Evolutionary conservation across 495 filamentous ascomycete species (phyloP).

Genomic region (Penicillium longicatenatum): DNA sequence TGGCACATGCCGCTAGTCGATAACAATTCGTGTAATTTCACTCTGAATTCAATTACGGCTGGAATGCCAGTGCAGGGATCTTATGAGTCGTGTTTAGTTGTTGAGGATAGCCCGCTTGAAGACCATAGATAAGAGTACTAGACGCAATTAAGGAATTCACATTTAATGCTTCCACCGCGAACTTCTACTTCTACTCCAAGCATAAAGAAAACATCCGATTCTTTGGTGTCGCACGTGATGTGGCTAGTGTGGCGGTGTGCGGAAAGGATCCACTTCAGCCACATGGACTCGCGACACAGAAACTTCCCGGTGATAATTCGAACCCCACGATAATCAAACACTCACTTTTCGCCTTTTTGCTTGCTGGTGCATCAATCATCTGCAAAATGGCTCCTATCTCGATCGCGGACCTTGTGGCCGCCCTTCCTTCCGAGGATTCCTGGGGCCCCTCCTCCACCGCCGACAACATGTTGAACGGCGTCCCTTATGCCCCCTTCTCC

Average conservation of each 20-base stretch:
- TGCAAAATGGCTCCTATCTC: slow-evolving; percentile 56
- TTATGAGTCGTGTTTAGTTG: no score
- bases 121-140: no score
- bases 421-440: slow-evolving; percentile 64
- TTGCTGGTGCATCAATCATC: slow-evolving; percentile 22
- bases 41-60: no score
- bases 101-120: no score
- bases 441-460: slow-evolving; percentile 84
- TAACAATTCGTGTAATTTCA: no score
- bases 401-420: slow-evolving; percentile 59
- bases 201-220: no score
- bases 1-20: no score
- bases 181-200: no score
- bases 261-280: slow-evolving; percentile 24
- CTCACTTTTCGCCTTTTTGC: slow-evolving; percentile 18
- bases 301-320: slow-evolving; percentile 38
- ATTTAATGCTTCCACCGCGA: no score
- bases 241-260: slow-evolving; percentile 30
- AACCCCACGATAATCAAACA: slow-evolving; percentile 27
- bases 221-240: neutral
- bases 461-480: slow-evolving; percentile 87
- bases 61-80: no score
- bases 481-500: slow-evolving; percentile 95
- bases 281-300: slow-evolving; percentile 50
- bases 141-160: no score